A percentile compares a stretch with the other conserved stretches of the same genome.
phyloP scores from a whole-genome alignment of 495 filamentous ascomycete species.

The Cudoniella acicularis region DNA sequence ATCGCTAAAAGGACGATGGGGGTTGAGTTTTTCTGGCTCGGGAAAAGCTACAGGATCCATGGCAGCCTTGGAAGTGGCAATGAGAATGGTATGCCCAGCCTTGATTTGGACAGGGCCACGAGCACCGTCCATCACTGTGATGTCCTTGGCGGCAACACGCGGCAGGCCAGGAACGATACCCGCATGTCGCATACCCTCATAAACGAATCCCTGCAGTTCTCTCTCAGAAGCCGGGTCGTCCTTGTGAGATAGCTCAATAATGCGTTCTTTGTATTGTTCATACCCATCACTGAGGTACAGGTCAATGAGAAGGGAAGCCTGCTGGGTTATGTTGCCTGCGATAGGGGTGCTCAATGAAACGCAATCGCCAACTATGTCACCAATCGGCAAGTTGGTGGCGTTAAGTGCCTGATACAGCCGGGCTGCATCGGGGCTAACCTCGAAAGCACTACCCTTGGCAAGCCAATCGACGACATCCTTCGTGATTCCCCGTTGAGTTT shows the following conservation, averaged over 20 bases:
- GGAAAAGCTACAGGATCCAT: slow-evolving; percentile 65
- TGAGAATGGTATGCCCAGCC: slow-evolving; percentile 41
- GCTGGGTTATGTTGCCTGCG: slow-evolving; percentile 68
- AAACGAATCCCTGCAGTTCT: slow-evolving; percentile 36
- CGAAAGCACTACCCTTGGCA: slow-evolving; percentile 31
- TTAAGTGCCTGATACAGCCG: slow-evolving; percentile 50
- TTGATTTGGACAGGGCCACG: slow-evolving; percentile 39
- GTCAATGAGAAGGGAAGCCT: slow-evolving; percentile 76
- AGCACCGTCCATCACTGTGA: slow-evolving; percentile 51
- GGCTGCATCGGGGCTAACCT: slow-evolving; percentile 39
- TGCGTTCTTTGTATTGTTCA: slow-evolving; percentile 50
- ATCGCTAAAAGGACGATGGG: slow-evolving; percentile 61
- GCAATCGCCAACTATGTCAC: slow-evolving; percentile 48
- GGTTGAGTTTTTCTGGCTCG: slow-evolving; percentile 59
- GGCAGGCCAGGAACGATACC: slow-evolving; percentile 54
- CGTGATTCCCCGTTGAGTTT: slow-evolving; percentile 58
- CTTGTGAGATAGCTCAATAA: slow-evolving; percentile 53
- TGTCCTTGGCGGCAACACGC: slow-evolving; percentile 42
- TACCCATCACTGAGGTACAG: slow-evolving; percentile 65
- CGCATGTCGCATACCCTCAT: slow-evolving; percentile 46
- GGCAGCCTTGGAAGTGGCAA: slow-evolving; percentile 57
- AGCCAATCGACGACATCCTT: slow-evolving; percentile 45
- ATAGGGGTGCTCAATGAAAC: slow-evolving; percentile 53
- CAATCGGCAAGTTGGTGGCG: slow-evolving; percentile 55
- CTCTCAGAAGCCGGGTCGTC: slow-evolving; percentile 45